Evolutionary conservation across 1,284 basidiomycete genomes (phyloP), one percentile per base, ranked within the genome.

Genomic region (Laetiporus sulphureus): DNA sequence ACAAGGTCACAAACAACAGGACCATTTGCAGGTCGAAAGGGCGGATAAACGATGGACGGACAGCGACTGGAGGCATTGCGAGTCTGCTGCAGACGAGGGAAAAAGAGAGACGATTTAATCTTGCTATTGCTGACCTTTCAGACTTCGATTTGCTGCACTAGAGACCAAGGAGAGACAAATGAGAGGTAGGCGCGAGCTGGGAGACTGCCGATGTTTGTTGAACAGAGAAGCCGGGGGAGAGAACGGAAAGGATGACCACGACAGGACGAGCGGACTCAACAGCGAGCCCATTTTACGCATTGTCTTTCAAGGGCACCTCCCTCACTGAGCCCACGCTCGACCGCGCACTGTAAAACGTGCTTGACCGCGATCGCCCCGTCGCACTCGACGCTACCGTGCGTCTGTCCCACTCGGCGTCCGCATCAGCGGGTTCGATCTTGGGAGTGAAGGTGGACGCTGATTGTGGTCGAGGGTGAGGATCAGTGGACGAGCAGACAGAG

Each of bases 261-360:
- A 13, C 25, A 8, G 25, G 13, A 27, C 25, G 13, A 27, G 25
- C 7, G 25, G 8, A 13, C 25, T 7, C 25, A 8, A 27, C 25
- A 27, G 13, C 8, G 13, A 13, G 7, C 8, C 25, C 8, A 27
- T 7, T 27, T 27, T 13, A 27, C 8, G 25, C 25, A 13, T 13
- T 13, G 13, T 27, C 25, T 13, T 7, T 7, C 25, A 27, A n/a
- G n/a, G n/a, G 25, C 13, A 27, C 36, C 22, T 7, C 16, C 5
- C 5, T 15, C 25, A 24, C 21, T 10, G 49, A 51, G 13, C 38
- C 31, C n/a, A 50, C 31, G 39, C 54, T 51, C 27, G 52, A 52
- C 2, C 47, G 45, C 16, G 55, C 53, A 30, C 50, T 49, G 45
- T 54, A 51, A 38, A 54, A 54, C 40, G 42, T 42, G 18, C 53